These are phyloP conservation scores for Aspergillus spinulosporus DNA, from an alignment of 2,329 filamentous ascomycete genomes.

Conservation along the genomic window DNA sequence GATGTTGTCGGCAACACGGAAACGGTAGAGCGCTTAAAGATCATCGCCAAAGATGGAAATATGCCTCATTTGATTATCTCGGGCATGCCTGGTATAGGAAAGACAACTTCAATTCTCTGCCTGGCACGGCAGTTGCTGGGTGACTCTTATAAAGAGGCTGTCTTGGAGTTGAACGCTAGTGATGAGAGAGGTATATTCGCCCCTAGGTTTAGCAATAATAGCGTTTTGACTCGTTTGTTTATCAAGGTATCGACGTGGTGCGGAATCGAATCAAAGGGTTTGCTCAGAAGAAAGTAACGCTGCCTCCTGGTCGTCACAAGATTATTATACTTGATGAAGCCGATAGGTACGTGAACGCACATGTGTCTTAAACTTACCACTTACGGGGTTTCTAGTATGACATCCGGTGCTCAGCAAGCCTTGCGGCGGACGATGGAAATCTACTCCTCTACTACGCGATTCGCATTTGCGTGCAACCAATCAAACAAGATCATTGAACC, in stretches of 20 bases:
- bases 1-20: constrained; percentile 98
- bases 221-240: constrained; percentile 2
- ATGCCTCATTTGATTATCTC: constrained; percentile 99
- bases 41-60: constrained; percentile 97
- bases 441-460: constrained; percentile 92
- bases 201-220: not conserved
- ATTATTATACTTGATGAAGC: constrained; percentile 97
- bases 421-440: constrained; percentile 97
- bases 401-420: constrained; percentile 91
- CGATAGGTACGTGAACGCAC: constrained; percentile 61
- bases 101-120: constrained; percentile 93
- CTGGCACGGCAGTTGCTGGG: constrained; percentile 88
- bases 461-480: constrained; percentile 98
- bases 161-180: constrained; percentile 92
- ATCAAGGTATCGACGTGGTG: constrained; percentile 86
- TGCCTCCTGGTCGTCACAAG: constrained; percentile 88
- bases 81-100: constrained; percentile 98
- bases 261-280: constrained; percentile 97
- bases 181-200: constrained; percentile 76
- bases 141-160: constrained; percentile 94
- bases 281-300: constrained; percentile 96
- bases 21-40: constrained; percentile 94
- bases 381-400: constrained; percentile 64
- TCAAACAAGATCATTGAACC: constrained; percentile 99
- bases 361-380: not conserved